Percentiles rank a stretch among this genome's conserved stretches.
Evolutionary conservation across 192 early-diverging fungal genomes (phyloP).

Genomic region (Mortierella antarctica): DNA sequence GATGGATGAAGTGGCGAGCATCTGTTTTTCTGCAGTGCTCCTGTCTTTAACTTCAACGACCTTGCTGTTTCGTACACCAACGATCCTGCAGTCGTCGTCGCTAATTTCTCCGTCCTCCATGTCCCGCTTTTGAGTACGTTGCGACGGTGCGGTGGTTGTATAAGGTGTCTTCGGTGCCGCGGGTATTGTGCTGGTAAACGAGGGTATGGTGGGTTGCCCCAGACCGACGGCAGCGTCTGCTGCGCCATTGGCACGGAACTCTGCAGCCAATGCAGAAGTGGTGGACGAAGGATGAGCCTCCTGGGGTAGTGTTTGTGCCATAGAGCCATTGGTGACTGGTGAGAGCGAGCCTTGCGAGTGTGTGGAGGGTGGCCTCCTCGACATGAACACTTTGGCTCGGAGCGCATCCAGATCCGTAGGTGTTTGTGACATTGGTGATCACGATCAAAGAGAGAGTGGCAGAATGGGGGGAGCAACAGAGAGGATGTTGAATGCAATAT

Average conservation of each 20-base stretch:
- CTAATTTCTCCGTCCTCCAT: conserved; percentile 46
- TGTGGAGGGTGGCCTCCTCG: conserved; percentile 7
- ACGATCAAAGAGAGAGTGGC: background rate
- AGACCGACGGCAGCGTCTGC: background rate
- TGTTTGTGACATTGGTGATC: background rate
- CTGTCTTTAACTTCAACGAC: background rate
- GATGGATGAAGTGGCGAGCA: background rate
- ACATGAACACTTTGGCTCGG: conserved; percentile 24
- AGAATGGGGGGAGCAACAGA: background rate
- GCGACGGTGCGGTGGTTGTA: background rate
- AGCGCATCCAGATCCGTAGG: conserved; percentile 29
- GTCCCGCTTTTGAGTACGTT: background rate
- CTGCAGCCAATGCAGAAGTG: too few species aligned
- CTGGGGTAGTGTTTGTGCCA: too few species aligned
- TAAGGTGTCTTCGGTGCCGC: background rate
- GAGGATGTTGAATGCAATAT: background rate
- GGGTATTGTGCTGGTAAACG: background rate
- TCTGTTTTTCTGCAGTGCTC: conserved; percentile 1
- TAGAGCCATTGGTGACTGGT: background rate
- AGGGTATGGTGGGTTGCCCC: background rate
- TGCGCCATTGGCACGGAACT: too few species aligned
- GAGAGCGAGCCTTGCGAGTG: background rate
- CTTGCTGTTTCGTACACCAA: background rate
- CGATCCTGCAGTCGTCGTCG: conserved; percentile 16
- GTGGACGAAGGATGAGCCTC: too few species aligned